Evolutionary conservation across 352 stramenopile genomes (phyloP), one percentile per base, ranked within the genome.

Genomic region (Thalassiosira allenii): DNA sequence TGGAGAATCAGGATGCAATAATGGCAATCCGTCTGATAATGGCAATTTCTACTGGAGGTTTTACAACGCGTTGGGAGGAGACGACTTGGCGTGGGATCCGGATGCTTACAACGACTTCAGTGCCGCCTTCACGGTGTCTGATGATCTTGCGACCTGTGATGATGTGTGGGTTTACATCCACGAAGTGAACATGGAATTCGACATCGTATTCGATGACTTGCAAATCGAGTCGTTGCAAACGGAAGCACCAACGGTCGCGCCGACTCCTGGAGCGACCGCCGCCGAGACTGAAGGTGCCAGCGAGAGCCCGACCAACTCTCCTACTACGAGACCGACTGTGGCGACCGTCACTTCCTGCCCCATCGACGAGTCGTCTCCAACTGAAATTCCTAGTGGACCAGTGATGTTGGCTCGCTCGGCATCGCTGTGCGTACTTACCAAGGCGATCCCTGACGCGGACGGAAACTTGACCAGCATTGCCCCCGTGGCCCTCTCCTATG

Each of bases 401-500:
- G 22, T 79, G 0, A 83, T 83, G 73, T 71, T 89, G n/a, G 41
- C 20, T 6, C 58, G 47, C 12, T 79, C 54, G 22, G 62, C 25
- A n/a, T 52, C 41, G 17, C 44, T 90, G 23, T 90, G 83, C 37
- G 69, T 83, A 54, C 62, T 90, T 14, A 88, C 75, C 14, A 87
- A 88, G 56, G 79, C 67, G 22, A 30, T 76, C 27, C 11, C 66
- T 49, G 43, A 62, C 51, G 14, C 11, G 44, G 57, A 67, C 65
- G 75, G 67, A 79, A 63, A 27, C 12, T 37, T 81, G 6, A 73
- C 74, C 17, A 69, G 77, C 6, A 67, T 87, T 64, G 52, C 78
- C 11, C 83, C 83, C 0, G 58, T 90, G 1, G 83, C 79, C 33
- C 68, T 76, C 0, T 90, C 83, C n/a, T 90, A 79, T 49, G 72